A percentile compares a stretch with the other conserved stretches of the same genome.
phyloP scores from a whole-genome alignment of 2,329 filamentous ascomycete species.

The Colletotrichum shisoi region DNA sequence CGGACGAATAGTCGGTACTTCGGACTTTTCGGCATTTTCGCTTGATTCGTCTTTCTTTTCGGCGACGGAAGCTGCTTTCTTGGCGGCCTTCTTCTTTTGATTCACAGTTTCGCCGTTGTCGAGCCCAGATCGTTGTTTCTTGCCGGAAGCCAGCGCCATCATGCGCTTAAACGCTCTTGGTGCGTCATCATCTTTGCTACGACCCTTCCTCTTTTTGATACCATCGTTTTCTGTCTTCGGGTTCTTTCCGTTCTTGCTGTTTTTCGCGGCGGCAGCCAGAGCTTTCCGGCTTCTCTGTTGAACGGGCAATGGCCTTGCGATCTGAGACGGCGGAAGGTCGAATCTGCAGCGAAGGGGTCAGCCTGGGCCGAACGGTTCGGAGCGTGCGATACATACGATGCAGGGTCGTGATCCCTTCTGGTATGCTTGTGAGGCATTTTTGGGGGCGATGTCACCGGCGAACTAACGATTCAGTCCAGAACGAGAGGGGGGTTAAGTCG shows the following conservation, averaged over 20 bases:
- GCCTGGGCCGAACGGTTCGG: background rate
- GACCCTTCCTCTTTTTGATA: constrained; percentile 56
- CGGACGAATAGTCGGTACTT: constrained; percentile 75
- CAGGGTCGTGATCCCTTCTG: constrained; percentile 65
- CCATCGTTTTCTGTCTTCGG: constrained; percentile 44
- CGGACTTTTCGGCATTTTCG: constrained; percentile 42
- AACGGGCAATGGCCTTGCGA: constrained; percentile 61
- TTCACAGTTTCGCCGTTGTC: constrained; percentile 68
- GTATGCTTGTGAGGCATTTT: constrained; percentile 89
- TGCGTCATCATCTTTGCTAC: constrained; percentile 73
- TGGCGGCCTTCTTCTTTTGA: constrained; percentile 44
- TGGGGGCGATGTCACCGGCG: constrained; percentile 34
- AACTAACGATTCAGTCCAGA: background rate
- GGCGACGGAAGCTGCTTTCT: constrained; percentile 43
- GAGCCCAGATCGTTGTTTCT: constrained; percentile 68
- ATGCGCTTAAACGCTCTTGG: constrained; percentile 86
- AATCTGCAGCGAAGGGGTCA: constrained; percentile 50
- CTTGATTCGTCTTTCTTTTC: constrained; percentile 26
- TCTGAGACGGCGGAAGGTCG: constrained; percentile 59
- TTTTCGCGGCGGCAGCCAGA: constrained; percentile 12
- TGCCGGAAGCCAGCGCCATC: constrained; percentile 76
- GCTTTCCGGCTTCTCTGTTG: constrained; percentile 42
- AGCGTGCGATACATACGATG: constrained; percentile 55
- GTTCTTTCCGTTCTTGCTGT: constrained; percentile 42
- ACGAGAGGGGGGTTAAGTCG: background rate